Evolutionary conservation across 176 grass and related monocot genomes (phyloP).

Genomic region (Cenchrus fungigraminus): DNA sequence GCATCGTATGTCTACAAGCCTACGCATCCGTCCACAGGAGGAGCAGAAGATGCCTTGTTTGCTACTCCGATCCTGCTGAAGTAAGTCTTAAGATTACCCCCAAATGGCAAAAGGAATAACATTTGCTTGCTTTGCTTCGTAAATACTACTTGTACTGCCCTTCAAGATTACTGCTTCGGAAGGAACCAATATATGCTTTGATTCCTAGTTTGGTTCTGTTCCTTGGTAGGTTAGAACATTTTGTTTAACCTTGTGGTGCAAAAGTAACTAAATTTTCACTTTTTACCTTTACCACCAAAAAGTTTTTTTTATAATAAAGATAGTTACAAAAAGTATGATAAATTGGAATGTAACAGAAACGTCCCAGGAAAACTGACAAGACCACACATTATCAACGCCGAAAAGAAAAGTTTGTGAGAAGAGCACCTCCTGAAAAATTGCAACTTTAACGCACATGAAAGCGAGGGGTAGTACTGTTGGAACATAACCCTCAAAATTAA

Average conservation of each 20-base stretch:
- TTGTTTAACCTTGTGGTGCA: background rate
- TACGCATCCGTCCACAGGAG: conserved; percentile 21
- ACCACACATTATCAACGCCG: background rate
- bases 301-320: background rate
- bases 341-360: background rate
- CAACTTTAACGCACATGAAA: conserved; percentile 47
- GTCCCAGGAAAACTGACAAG: background rate
- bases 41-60: conserved; percentile 35
- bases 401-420: conserved; percentile 18
- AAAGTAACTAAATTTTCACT: background rate
- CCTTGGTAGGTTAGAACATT: conserved; percentile 6
- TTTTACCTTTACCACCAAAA: background rate
- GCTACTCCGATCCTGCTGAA: conserved; percentile 13
- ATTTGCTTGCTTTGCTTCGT: conserved; percentile 19
- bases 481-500: conserved; percentile 34
- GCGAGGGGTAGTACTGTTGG: conserved; percentile 41
- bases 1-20: conserved; percentile 24
- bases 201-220: conserved; percentile 34
- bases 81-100: conserved; percentile 31
- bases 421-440: conserved; percentile 36
- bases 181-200: conserved; percentile 39
- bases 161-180: conserved; percentile 6
- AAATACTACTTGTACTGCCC: conserved; percentile 21
- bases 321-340: background rate
- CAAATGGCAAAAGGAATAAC: conserved; percentile 41